Evolutionary conservation across 495 filamentous ascomycete genomes (phyloP).

Genomic region (Xylaria bambusicola): DNA sequence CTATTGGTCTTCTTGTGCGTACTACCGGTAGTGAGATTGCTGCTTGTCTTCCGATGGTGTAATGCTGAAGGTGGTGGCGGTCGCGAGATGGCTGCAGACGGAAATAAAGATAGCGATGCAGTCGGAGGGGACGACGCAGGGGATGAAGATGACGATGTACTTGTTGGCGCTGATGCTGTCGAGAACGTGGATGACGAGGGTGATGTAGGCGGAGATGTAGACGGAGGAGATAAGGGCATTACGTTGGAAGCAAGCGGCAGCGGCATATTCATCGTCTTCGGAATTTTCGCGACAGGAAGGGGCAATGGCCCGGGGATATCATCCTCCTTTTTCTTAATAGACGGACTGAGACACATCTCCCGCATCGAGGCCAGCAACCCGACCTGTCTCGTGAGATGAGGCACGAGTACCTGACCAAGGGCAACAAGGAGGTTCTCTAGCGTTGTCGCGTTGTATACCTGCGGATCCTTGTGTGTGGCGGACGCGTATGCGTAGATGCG

Average conservation of each 20-base stretch:
- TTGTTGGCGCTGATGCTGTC: neutral
- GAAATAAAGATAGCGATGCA: conserved; percentile 10
- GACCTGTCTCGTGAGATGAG: conserved; percentile 27
- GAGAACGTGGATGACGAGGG: conserved; percentile 7
- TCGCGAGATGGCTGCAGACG: neutral
- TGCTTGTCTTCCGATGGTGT: too few species aligned
- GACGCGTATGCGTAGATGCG: conserved; percentile 16
- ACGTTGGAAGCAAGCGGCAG: neutral
- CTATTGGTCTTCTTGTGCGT: neutral
- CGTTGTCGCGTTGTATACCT: conserved; percentile 16
- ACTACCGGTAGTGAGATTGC: too few species aligned
- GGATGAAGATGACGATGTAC: neutral
- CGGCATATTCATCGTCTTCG: too few species aligned
- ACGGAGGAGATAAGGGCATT: neutral
- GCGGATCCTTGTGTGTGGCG: conserved; percentile 14
- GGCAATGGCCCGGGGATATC: neutral
- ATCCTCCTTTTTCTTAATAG: neutral
- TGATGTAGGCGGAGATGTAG: neutral
- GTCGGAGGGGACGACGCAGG: neutral
- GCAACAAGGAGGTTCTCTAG: conserved; percentile 13
- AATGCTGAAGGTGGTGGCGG: too few species aligned
- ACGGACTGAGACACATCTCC: conserved; percentile 22
- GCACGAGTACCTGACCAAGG: conserved; percentile 26
- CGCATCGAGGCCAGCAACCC: conserved; percentile 21
- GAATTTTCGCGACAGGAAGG: neutral